Evolutionary conservation across 768 basidiomycete species (phyloP).

Genomic region (Agrocybe praecox): DNA sequence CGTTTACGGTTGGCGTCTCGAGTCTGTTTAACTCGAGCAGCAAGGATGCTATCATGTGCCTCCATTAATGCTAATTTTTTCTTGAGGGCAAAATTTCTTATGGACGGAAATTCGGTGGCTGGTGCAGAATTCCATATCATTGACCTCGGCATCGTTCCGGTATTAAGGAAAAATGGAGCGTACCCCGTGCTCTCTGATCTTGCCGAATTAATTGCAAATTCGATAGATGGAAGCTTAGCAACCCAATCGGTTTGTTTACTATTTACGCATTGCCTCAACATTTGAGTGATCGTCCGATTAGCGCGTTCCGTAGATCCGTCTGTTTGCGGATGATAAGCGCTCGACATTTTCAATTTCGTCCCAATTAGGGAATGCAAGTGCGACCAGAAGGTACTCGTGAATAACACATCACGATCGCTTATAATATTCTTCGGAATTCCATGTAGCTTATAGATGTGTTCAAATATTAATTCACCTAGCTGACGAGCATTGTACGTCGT

Average conservation of each 20-base stretch:
- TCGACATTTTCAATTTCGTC: slow-evolving; percentile 20
- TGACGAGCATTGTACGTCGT: slow-evolving; percentile 31
- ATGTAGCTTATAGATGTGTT: slow-evolving; percentile 35
- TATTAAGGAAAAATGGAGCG: too few species aligned
- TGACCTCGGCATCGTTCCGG: background rate
- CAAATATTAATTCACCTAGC: slow-evolving; percentile 37
- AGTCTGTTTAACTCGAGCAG: slow-evolving; percentile 28
- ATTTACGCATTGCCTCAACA: too few species aligned
- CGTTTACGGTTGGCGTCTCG: slow-evolving; percentile 22
- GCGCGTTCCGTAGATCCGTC: too few species aligned
- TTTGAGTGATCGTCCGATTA: too few species aligned
- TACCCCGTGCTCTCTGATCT: too few species aligned
- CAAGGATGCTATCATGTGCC: slow-evolving; percentile 31
- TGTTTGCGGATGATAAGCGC: too few species aligned
- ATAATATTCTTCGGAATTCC: slow-evolving; percentile 41
- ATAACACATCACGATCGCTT: slow-evolving; percentile 41
- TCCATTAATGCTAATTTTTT: slow-evolving; percentile 20
- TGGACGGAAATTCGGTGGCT: slow-evolving; percentile 6
- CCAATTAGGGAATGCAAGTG: slow-evolving; percentile 26
- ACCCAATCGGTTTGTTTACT: too few species aligned
- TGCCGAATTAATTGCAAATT: too few species aligned
- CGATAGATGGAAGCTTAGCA: too few species aligned
- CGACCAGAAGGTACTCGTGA: slow-evolving; percentile 46
- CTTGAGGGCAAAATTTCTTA: slow-evolving; percentile 9
- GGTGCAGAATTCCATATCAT: slow-evolving; percentile 13